A percentile compares a stretch with the other conserved stretches of the same genome.
These are phyloP conservation scores for Populus davidiana DNA, from an alignment of 345 rosid genomes.

Conservation along the genomic window DNA sequence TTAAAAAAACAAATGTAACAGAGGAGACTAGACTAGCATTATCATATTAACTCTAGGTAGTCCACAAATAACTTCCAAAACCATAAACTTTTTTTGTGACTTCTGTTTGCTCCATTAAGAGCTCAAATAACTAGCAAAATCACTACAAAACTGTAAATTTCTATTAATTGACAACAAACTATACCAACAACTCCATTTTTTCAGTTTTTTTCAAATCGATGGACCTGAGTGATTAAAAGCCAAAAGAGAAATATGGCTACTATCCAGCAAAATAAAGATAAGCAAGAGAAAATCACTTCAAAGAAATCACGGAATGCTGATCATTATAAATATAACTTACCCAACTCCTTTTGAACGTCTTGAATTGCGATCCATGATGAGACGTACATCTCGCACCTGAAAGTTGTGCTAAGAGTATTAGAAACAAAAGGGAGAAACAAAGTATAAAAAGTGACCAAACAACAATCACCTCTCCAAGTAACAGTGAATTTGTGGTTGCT, in stretches of 20 bases:
- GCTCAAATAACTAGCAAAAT: not conserved
- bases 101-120: not conserved
- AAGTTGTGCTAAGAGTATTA: slow-evolving; percentile 22
- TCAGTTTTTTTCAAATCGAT: not conserved
- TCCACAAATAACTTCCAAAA: not conserved
- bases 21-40: not conserved
- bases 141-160: not conserved
- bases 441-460: not conserved
- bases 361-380: slow-evolving; percentile 95
- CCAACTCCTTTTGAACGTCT: slow-evolving; percentile 96
- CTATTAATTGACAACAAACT: not conserved
- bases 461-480: not conserved
- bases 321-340: slow-evolving; percentile 37
- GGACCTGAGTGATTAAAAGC: not conserved
- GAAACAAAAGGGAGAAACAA: not conserved
- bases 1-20: not conserved
- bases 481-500: not conserved
- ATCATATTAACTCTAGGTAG: not conserved
- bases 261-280: not conserved
- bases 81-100: not conserved
- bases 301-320: not conserved
- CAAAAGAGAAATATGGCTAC: not conserved
- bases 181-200: not conserved
- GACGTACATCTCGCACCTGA: slow-evolving; percentile 96
- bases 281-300: not conserved